These are phyloP conservation scores for Diaporthe sp. DNA, from an alignment of 2,329 filamentous ascomycete species.

Conservation along the genomic window DNA sequence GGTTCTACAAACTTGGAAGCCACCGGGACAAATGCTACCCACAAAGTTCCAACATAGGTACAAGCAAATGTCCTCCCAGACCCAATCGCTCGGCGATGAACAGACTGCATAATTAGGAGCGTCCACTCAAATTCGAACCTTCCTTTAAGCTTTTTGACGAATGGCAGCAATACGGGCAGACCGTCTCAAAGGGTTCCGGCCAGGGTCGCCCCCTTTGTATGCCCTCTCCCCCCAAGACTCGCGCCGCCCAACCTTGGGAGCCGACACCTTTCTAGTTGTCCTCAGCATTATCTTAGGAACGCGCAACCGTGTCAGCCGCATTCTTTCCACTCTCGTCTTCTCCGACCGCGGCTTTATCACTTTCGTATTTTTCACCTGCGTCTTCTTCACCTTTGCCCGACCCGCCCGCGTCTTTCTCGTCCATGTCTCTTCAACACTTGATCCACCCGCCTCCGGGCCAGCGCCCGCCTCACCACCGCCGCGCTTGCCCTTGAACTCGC, in stretches of 20 bases:
- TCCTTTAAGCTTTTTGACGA: neutral
- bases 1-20: too few relatives aligned
- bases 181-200: neutral
- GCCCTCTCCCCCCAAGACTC: neutral
- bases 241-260: neutral
- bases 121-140: neutral
- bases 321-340: too few relatives aligned
- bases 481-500: neutral
- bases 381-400: too few relatives aligned
- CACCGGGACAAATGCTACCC: neutral
- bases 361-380: too few relatives aligned
- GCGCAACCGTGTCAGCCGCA: neutral
- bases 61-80: neutral
- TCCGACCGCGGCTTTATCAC: too few relatives aligned
- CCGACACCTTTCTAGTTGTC: neutral
- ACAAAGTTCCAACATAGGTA: rapidly evolving
- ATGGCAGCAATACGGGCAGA: neutral
- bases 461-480: neutral
- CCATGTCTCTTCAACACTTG: neutral
- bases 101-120: neutral
- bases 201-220: neutral
- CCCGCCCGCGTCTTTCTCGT: neutral
- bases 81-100: neutral
- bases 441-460: neutral
- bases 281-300: neutral